These are phyloP conservation scores for Dictyophora rubrovolvata DNA, from an alignment of 768 basidiomycete species.

Conservation along the genomic window DNA sequence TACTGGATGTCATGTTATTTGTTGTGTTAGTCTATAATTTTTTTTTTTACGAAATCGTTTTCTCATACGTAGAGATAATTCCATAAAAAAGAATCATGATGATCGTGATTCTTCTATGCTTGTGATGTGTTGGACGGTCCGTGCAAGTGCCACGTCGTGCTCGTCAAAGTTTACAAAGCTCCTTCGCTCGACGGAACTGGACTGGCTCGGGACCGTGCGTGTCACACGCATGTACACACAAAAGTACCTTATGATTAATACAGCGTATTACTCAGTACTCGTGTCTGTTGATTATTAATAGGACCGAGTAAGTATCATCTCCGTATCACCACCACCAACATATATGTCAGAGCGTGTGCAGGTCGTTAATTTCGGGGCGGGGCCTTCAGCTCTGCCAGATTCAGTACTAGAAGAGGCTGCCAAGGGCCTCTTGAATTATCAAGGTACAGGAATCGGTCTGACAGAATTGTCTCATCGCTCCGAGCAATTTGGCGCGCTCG, in stretches of 20 bases:
- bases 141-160: too few relatives aligned
- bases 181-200: too few relatives aligned
- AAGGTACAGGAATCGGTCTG: slow-evolving; percentile 86
- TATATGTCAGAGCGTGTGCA: slow-evolving; percentile 29
- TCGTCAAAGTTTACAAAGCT: too few relatives aligned
- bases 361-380: slow-evolving; percentile 86
- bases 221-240: too few relatives aligned
- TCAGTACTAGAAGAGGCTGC: slow-evolving; percentile 77
- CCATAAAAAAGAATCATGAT: too few relatives aligned
- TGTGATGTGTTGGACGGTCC: too few relatives aligned
- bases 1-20: neutral
- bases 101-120: too few relatives aligned
- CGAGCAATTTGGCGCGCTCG: slow-evolving; percentile 69
- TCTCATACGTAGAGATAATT: neutral
- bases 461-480: slow-evolving; percentile 96
- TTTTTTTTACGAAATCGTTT: neutral
- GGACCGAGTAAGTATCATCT: too few relatives aligned
- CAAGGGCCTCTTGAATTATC: slow-evolving; percentile 80
- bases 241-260: too few relatives aligned
- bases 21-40: neutral
- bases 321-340: neutral
- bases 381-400: slow-evolving; percentile 87
- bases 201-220: too few relatives aligned
- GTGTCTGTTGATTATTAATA: too few relatives aligned
- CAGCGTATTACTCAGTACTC: too few relatives aligned